Base-by-base conservation (phyloP, 2,329 filamentous ascomycete genomes). In the Monosporascus sp. region DNA sequence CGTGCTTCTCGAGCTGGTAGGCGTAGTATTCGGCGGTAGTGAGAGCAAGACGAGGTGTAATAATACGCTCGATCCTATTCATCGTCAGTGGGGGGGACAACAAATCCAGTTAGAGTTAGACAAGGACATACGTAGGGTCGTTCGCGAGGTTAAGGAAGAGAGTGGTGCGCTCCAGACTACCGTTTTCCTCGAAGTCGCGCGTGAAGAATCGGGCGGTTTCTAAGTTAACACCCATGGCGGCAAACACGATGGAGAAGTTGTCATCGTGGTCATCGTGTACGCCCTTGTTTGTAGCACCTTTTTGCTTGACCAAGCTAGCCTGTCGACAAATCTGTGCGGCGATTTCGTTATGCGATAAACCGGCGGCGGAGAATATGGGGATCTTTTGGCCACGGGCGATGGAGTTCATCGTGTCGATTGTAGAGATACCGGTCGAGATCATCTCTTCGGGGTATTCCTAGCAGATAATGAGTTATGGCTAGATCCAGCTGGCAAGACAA, bases 201-300 rank as follows among this genome's bases (percentile, higher is more conserved):
- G 93, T 97, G 80, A 99, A 99, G 84, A 99, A 99, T 65, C 94
- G 89, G 66, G 89, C 90, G 35, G 94, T 99, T 73, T 99, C 94
- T 87, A 99, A 86, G 79, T 99, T 99, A 65, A 99, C 94, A 91
- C 94, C 94, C 94, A 99, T 99, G 69, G 94, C 94, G 70, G 91
- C 95, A 71, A 99, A 99, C 54, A 99, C 94, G 67, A 99, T 99
- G 56, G 92, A 97, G 82, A 99, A 99, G 80, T 99, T 99, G 69
- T 99, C 94, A 68, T 97, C 91, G 74, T 99, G 94, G 53, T 86
- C 92, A 68, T 99, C 95, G 69, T 99, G 94, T 26, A 94, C 86
- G 61, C 88, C 92, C 84, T 99, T 99, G 72, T 90, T 96, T 37
- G 91, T 87, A 51, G 85, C 73, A 50, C 91, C 81, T 79, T 91